These are phyloP conservation scores for Mycena crocata DNA, from an alignment of 768 basidiomycete species.

Conservation along the genomic window DNA sequence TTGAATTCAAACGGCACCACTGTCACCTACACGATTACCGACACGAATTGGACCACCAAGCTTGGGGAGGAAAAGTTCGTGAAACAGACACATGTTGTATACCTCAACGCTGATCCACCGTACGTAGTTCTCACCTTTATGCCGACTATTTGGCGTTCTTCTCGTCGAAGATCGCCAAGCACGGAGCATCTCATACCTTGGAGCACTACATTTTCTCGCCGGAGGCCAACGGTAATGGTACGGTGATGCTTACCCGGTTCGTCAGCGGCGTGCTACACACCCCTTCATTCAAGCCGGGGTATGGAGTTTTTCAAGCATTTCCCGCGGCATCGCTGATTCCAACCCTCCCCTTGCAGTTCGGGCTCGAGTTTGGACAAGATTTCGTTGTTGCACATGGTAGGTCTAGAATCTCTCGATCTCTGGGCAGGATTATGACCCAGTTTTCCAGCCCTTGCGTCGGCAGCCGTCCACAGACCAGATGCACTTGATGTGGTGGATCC, in stretches of 20 bases:
- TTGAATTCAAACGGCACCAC: not conserved
- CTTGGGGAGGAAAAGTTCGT: conserved; percentile 11
- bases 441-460: conserved; percentile 15
- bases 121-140: conserved; percentile 18
- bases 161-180: conserved; percentile 47
- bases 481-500: conserved; percentile 5
- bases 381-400: conserved; percentile 22
- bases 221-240: conserved; percentile 47
- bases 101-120: not conserved
- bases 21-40: not conserved
- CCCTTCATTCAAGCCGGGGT: conserved; percentile 19
- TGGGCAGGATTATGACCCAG: not conserved
- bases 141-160: conserved; percentile 50
- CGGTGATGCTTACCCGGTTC: conserved; percentile 43
- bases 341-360: conserved; percentile 8
- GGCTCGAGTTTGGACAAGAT: conserved; percentile 20
- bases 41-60: conserved; percentile 4
- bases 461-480: conserved; percentile 6
- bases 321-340: not conserved
- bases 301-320: not conserved
- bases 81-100: too few species aligned
- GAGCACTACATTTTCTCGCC: conserved; percentile 61
- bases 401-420: not conserved
- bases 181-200: conserved; percentile 53
- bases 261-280: conserved; percentile 19